These are phyloP conservation scores for Magnaporthiopsis rhizophila DNA, from an alignment of 2,329 filamentous ascomycete species.

Conservation along the genomic window DNA sequence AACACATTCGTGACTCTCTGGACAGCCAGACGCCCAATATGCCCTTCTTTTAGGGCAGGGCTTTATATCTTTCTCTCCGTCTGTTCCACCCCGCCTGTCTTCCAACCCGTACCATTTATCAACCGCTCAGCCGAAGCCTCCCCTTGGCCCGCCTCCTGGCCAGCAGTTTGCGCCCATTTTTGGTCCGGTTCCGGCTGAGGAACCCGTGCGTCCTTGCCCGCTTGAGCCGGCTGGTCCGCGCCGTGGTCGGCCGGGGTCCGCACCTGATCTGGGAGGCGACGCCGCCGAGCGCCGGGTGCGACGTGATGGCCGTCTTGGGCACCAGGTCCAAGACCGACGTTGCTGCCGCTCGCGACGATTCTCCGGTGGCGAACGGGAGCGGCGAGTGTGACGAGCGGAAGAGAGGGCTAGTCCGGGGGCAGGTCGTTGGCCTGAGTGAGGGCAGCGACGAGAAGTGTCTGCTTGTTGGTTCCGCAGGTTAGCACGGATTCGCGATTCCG, in stretches of 20 bases:
- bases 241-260: conserved; percentile 52
- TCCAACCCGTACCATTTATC: background rate
- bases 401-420: conserved; percentile 17
- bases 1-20: background rate
- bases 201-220: conserved; percentile 55
- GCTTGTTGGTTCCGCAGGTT: background rate
- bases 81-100: background rate
- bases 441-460: conserved; percentile 34
- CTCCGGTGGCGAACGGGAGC: conserved; percentile 15
- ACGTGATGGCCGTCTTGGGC: conserved; percentile 35
- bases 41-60: background rate
- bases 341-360: background rate
- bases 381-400: conserved; percentile 16
- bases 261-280: conserved; percentile 42
- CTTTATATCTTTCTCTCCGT: no score
- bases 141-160: conserved; percentile 45
- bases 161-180: conserved; percentile 45
- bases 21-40: background rate
- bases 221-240: conserved; percentile 42
- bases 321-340: conserved; percentile 32
- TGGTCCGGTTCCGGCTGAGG: conserved; percentile 39
- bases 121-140: conserved; percentile 33
- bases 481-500: background rate
- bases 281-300: conserved; percentile 43
- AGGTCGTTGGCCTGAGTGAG: conserved; percentile 36